A percentile compares a stretch with the other conserved stretches of the same genome.
These are phyloP conservation scores for Plasmodium adleri DNA, from an alignment of 169 alveolate genomes.

Conservation along the genomic window DNA sequence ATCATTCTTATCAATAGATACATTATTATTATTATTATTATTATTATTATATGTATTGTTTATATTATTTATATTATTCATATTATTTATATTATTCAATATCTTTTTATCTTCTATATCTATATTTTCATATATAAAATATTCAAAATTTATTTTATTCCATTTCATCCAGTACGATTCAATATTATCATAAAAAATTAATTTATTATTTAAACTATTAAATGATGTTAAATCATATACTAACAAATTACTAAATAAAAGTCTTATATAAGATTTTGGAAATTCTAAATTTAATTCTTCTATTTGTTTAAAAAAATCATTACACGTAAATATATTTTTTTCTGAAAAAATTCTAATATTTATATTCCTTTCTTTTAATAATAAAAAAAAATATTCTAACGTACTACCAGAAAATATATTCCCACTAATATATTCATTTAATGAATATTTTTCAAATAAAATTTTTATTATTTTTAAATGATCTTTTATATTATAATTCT, in stretches of 20 bases:
- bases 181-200: constrained; percentile 53
- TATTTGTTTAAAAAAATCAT: constrained; percentile 40
- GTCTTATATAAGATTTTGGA: constrained; percentile 39
- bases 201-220: constrained; percentile 43
- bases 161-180: constrained; percentile 41
- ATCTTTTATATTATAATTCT: constrained; percentile 10
- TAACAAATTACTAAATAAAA: constrained; percentile 41
- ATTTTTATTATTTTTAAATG: not conserved
- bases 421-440: constrained; percentile 15
- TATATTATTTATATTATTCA: not conserved
- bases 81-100: not conserved
- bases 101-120: not conserved
- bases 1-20: too few relatives aligned
- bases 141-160: constrained; percentile 47
- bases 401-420: constrained; percentile 57
- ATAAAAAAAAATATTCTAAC: constrained; percentile 22
- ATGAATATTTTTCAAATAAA: constrained; percentile 3
- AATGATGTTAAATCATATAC: constrained; percentile 52
- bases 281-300: constrained; percentile 26
- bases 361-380: constrained; percentile 55
- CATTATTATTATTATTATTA: too few relatives aligned
- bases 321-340: constrained; percentile 30
- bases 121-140: not conserved
- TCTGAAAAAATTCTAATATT: constrained; percentile 31
- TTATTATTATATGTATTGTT: too few relatives aligned